These are phyloP conservation scores for Fraxinus pennsylvanica DNA, from an alignment of 257 asterid species.

Conservation along the genomic window DNA sequence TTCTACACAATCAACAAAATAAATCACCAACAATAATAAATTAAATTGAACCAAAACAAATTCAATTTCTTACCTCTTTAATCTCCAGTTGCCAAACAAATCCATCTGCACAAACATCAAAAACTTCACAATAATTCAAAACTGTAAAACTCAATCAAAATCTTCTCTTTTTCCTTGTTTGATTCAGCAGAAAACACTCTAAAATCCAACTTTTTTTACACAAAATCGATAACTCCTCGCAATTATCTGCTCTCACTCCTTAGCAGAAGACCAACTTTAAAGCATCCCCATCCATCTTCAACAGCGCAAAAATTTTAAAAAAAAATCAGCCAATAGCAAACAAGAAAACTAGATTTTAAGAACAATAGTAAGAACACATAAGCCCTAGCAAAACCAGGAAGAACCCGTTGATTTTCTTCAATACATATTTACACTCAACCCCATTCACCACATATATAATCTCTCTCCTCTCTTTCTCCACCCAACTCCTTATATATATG, in stretches of 20 bases:
- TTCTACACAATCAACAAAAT: background rate
- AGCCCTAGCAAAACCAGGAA: conserved; percentile 15
- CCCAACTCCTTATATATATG: conserved; percentile 22
- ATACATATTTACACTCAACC: conserved; percentile 37
- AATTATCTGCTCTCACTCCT: conserved; percentile 21
- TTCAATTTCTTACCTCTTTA: conserved; percentile 39
- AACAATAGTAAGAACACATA: background rate
- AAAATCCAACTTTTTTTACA: conserved; percentile 19
- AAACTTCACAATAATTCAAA: conserved; percentile 12
- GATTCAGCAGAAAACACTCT: conserved; percentile 9
- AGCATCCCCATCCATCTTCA: background rate
- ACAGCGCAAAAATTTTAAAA: background rate
- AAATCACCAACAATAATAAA: background rate
- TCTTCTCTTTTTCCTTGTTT: background rate
- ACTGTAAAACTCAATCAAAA: background rate
- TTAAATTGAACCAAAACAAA: conserved; percentile 14
- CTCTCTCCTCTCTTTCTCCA: conserved; percentile 19
- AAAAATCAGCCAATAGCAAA: conserved; percentile 2
- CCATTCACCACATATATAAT: conserved; percentile 38
- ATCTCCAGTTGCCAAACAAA: conserved; percentile 19
- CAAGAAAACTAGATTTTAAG: background rate
- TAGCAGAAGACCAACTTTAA: conserved; percentile 18
- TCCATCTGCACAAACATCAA: conserved; percentile 36
- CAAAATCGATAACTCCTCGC: conserved; percentile 30
- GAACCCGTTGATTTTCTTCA: conserved; percentile 21